A percentile compares a stretch with the other conserved stretches of the same genome.
Evolutionary conservation across 768 basidiomycete genomes (phyloP).

Genomic region (Trametes elegans): DNA sequence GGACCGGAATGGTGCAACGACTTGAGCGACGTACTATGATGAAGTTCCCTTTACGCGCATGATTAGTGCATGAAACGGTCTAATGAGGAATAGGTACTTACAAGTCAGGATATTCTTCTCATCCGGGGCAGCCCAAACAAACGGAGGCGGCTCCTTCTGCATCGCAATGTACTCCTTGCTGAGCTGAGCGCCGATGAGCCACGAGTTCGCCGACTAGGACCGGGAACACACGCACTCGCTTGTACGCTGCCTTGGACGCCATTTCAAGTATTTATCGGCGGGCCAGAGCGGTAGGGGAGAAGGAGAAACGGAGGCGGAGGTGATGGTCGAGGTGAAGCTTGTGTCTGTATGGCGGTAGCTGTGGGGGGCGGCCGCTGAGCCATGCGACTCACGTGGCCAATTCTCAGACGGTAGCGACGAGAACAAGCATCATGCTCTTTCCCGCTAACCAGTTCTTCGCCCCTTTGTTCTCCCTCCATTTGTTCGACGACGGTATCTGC

Average conservation of each 20-base stretch:
- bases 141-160: conserved; percentile 93
- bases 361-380: neutral
- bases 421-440: neutral
- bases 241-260: conserved; percentile 86
- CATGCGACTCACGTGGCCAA: conserved; percentile 14
- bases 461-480: neutral
- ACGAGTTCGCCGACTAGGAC: neutral
- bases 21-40: conserved; percentile 64
- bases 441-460: neutral
- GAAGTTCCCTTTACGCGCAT: conserved; percentile 72
- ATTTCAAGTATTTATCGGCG: conserved; percentile 36
- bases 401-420: neutral
- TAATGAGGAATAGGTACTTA: conserved; percentile 41
- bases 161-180: conserved; percentile 88
- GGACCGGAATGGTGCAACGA: conserved; percentile 1
- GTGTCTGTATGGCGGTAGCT: neutral
- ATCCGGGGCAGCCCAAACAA: conserved; percentile 92
- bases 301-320: conserved; percentile 1
- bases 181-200: conserved; percentile 44
- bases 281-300: neutral
- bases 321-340: conserved; percentile 18
- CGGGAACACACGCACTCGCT: conserved; percentile 52
- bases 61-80: neutral
- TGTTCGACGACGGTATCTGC: neutral
- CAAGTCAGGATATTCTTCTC: conserved; percentile 97